A percentile compares a stretch with the other conserved stretches of the same genome.
Conservation (phyloP, 1,284 basidiomycete species). For the Puccinia polysora region DNA sequence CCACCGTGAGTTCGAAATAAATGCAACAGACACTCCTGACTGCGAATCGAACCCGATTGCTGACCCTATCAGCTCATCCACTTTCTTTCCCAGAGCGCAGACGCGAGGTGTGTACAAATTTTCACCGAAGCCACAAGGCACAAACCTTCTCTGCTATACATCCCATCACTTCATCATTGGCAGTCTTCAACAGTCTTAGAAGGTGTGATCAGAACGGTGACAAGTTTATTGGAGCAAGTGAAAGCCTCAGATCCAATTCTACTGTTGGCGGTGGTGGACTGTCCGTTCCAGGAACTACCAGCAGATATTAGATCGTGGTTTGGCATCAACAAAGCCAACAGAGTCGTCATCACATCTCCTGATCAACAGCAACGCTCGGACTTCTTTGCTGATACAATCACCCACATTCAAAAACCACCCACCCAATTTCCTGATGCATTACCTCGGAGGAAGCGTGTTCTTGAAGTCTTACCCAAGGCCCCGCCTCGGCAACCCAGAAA, state of each 20-base stretch:
- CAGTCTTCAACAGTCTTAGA: constrained; percentile 72
- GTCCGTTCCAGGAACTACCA: constrained; percentile 66
- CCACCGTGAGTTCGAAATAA: constrained; percentile 60
- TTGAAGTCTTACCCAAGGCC: constrained; percentile 81
- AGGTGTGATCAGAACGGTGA: constrained; percentile 74
- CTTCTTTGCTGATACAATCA: constrained; percentile 51
- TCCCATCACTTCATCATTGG: constrained; percentile 84
- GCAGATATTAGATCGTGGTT: constrained; percentile 88
- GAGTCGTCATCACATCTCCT: constrained; percentile 65
- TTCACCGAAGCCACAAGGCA: constrained; percentile 96
- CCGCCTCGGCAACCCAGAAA: constrained; percentile 80
- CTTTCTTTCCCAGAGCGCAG: constrained; percentile 70
- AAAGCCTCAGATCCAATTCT: constrained; percentile 86
- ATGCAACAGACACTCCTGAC: neutral
- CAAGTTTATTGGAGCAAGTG: constrained; percentile 83
- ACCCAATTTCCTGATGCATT: constrained; percentile 87
- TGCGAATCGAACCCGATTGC: neutral
- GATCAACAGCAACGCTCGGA: constrained; percentile 61
- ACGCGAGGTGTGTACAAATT: constrained; percentile 90
- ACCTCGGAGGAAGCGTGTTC: constrained; percentile 71
- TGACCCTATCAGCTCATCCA: constrained; percentile 21
- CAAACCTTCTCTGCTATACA: constrained; percentile 91
- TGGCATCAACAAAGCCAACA: constrained; percentile 69
- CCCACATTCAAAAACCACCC: constrained; percentile 60
- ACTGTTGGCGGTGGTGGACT: constrained; percentile 81